These are phyloP conservation scores for Collariella sp. DNA, from an alignment of 495 filamentous ascomycete genomes.

Conservation along the genomic window DNA sequence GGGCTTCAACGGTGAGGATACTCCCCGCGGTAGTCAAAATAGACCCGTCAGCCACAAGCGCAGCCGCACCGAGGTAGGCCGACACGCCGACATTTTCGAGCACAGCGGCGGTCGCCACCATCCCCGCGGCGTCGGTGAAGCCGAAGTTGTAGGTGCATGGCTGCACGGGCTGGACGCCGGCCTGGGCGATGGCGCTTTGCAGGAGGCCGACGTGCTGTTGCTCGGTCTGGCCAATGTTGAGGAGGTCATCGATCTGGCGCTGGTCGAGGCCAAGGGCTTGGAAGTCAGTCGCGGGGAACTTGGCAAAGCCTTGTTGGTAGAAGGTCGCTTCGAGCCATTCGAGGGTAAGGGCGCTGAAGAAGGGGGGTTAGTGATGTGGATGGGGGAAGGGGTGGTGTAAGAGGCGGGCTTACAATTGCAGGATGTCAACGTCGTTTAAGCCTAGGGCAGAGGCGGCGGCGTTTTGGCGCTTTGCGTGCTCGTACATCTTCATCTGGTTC, in stretches of 20 bases:
- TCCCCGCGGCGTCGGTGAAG: slow-evolving; percentile 49
- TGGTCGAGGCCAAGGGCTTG: slow-evolving; percentile 43
- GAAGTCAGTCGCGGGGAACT: slow-evolving; percentile 54
- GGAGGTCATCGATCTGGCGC: slow-evolving; percentile 41
- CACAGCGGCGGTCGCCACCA: slow-evolving; percentile 52
- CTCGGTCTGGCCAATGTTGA: slow-evolving; percentile 47
- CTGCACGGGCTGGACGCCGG: slow-evolving; percentile 48
- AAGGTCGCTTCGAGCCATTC: slow-evolving; percentile 57
- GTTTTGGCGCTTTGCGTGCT: slow-evolving; percentile 43
- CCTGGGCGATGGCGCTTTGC: slow-evolving; percentile 44
- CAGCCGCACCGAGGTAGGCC: slow-evolving; percentile 54
- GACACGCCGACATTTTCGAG: slow-evolving; percentile 56
- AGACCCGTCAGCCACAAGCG: slow-evolving; percentile 43
- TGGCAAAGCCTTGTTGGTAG: slow-evolving; percentile 52
- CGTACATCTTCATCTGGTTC: slow-evolving; percentile 36
- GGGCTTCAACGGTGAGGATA: slow-evolving; percentile 53
- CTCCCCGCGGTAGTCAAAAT: slow-evolving; percentile 50
- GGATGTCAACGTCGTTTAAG: slow-evolving; percentile 55
- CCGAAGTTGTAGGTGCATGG: slow-evolving; percentile 56
- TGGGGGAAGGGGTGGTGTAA: neutral
- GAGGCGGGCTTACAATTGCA: slow-evolving; percentile 53
- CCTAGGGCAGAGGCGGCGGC: slow-evolving; percentile 43
- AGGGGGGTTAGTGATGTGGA: slow-evolving; percentile 3
- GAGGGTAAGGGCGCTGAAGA: slow-evolving; percentile 49
- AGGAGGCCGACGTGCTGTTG: slow-evolving; percentile 49